phyloP scores from a whole-genome alignment of 495 filamentous ascomycete species.

The Jackrogersella minutella region DNA sequence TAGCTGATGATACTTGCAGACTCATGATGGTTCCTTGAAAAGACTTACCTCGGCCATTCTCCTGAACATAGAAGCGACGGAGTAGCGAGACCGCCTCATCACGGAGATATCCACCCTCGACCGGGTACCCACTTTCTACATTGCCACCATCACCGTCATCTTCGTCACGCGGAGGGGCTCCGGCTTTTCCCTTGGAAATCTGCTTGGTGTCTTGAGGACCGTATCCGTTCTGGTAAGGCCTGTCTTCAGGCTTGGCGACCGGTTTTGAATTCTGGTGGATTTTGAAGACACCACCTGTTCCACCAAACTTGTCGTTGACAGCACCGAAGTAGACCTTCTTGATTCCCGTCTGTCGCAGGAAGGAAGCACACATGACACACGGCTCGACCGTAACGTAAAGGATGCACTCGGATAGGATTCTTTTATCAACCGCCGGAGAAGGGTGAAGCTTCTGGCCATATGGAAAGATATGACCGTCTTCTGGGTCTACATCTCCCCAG shows the following conservation, averaged over 20 bases:
- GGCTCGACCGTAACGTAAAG: slow-evolving; percentile 98
- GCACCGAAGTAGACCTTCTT: slow-evolving; percentile 92
- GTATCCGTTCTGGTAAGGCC: slow-evolving; percentile 42
- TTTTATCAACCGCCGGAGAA: slow-evolving; percentile 52
- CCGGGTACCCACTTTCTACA: slow-evolving; percentile 77
- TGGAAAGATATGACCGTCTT: slow-evolving; percentile 55
- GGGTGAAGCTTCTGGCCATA: slow-evolving; percentile 61
- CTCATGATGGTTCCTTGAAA: not conserved
- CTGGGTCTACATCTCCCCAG: slow-evolving; percentile 57
- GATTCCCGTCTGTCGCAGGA: slow-evolving; percentile 83
- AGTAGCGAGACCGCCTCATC: slow-evolving; percentile 91
- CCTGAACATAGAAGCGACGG: slow-evolving; percentile 93
- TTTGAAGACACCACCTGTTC: slow-evolving; percentile 88
- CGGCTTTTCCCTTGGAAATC: slow-evolving; percentile 33
- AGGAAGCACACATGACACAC: slow-evolving; percentile 97
- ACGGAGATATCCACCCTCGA: slow-evolving; percentile 81
- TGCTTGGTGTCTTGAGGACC: slow-evolving; percentile 34
- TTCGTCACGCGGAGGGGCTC: slow-evolving; percentile 23
- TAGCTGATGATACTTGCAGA: slow-evolving; percentile 1
- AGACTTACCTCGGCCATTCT: slow-evolving; percentile 81
- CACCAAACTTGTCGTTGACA: slow-evolving; percentile 93
- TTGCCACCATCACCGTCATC: slow-evolving; percentile 54
- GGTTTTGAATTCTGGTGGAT: slow-evolving; percentile 76
- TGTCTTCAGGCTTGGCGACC: slow-evolving; percentile 24
- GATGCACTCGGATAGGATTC: slow-evolving; percentile 72